phyloP scores from a whole-genome alignment of 768 basidiomycete species.

The Naematelia aurantialba region DNA sequence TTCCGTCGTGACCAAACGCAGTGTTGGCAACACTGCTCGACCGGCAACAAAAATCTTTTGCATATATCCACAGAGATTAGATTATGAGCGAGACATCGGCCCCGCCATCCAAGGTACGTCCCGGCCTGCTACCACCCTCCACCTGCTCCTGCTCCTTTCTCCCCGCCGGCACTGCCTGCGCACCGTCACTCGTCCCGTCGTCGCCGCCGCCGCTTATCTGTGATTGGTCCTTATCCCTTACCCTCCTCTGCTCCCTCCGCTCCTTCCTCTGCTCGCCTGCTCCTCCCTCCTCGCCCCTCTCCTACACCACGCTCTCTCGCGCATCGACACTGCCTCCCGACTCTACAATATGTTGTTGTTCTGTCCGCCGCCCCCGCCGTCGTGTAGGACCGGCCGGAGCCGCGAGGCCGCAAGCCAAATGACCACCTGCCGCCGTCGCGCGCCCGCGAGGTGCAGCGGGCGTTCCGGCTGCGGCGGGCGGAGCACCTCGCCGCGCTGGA shows the following conservation, averaged over 20 bases:
- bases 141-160: neutral
- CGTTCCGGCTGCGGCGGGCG: conserved; percentile 49
- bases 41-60: too few species aligned
- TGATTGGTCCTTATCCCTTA: too few species aligned
- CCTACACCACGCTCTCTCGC: too few species aligned
- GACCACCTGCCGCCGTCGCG: conserved; percentile 48
- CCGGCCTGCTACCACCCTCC: neutral
- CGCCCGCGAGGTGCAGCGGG: conserved; percentile 51
- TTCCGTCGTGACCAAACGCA: too few species aligned
- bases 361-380: neutral
- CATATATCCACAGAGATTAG: neutral
- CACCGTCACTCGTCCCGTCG: too few species aligned
- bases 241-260: too few species aligned
- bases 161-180: too few species aligned
- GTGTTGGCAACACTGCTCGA: neutral
- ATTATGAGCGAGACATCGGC: neutral
- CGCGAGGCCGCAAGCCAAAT: conserved; percentile 48
- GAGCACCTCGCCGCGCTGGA: conserved; percentile 50
- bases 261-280: too few species aligned
- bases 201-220: too few species aligned
- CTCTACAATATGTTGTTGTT: neutral
- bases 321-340: too few species aligned
- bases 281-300: too few species aligned
- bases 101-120: neutral
- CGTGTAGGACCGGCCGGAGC: conserved; percentile 43